Evolutionary conservation across 352 stramenopile species (phyloP), one percentile per base, ranked within the genome.

Genomic region (Pythium phragmiticola): DNA sequence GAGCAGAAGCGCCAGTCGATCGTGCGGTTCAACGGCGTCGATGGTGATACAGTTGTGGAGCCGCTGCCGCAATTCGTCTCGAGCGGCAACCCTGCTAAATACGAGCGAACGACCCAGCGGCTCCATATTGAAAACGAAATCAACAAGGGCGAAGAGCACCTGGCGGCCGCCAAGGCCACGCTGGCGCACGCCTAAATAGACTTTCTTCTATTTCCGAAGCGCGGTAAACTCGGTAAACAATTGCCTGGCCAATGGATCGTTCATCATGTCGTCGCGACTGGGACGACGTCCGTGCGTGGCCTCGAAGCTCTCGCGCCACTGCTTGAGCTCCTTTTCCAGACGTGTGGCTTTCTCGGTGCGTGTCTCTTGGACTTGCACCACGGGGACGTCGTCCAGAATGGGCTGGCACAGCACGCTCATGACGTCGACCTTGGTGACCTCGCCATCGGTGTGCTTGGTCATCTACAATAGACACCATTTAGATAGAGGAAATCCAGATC

Each of bases 341-440:
- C 82, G 83, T 9, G 69, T 50, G 7, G 90, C 51, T 50, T 88
- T 90, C 36, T 93, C 73, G 0, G 73, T 28, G 9, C 80, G 82
- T 26, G 77, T 89, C 53, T 95, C 80, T 5, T 60, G 70, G 7
- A 80, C 62, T 50, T 83, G 36, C 5, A 76, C 60, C 1, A 88
- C 72, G 0, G 85, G 83, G 4, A 79, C 63, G 17, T 62, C 72
- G 62, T 90, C 75, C 13, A 94, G 66, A 64, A 95, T 88, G 1
- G 87, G 87, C 57, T 95, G 87, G 23, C 87, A 95, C 26, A 95
- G 69, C 43, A 95, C 87, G 57, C 82, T 92, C 84, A 95, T 94
- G 45, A 95, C 61, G 49, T 91, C 84, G 6, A 75, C 57, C 48
- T 91, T 93, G 23, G 77, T 68, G 7, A 90, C 75, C 7, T 73